Base-by-base conservation (phyloP, 2,329 filamentous ascomycete genomes). In the Gaeumannomyces tritici region DNA sequence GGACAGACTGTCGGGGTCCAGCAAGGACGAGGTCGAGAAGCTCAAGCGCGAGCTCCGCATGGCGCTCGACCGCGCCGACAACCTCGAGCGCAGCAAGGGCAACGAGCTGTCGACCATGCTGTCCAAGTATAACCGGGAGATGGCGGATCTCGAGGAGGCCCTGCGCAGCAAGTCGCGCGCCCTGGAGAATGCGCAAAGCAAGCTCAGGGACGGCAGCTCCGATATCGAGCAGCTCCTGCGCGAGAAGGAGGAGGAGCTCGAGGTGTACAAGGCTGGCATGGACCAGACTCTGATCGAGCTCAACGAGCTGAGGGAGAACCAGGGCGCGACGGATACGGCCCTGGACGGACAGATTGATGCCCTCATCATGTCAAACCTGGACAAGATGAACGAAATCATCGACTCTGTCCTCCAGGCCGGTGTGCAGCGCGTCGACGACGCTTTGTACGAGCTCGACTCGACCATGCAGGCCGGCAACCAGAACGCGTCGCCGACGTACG, bases 401-500 rank as follows among this genome's bases (percentile, higher is more conserved):
- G 95, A 99, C 74, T 96, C 93, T 0, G 95, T 99, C 4, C 80
- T 99, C 54, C 93, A 98, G 73, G 89, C 91, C 59, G 95, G 93
- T 67, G 91, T 98, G 27, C 88, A 95, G 70, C 89, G 95, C 57
- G 93, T 99, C 18, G 95, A 99, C 70, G 95, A 99, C 75, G 92
- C 95, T 56, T 80, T 99, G 47, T 99, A 99, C 76, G 95, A 99
- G 75, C 82, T 99, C 56, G 95, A 99, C 75, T 98, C 95, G 26
- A 90, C 90, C 26, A 98, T 98, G 92, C 93, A 98, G 74, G 95
- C 93, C 55, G 95, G 95, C 74, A 99, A 99, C 78, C 95, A 98
- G 77, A 99, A 96, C 70, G 95, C 95, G 1, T 96, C 93, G 55
- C 92, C 95, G 18, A 86, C 93, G 1, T 98, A 96, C 72, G 93